Evolutionary conservation across 2,329 filamentous ascomycete species (phyloP).

Genomic region (Chrysoporthe cubensis): DNA sequence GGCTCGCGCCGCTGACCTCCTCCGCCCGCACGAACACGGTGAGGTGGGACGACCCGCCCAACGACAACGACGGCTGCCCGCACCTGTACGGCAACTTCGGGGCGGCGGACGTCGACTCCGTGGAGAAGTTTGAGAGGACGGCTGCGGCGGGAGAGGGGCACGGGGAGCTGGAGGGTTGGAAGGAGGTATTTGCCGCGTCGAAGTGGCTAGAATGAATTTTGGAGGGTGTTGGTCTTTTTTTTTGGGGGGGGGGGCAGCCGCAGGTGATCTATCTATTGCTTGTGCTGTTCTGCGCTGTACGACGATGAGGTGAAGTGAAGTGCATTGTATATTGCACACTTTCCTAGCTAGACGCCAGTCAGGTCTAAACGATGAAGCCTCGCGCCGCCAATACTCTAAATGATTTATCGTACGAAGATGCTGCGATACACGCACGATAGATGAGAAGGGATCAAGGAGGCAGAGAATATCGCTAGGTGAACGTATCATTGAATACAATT

Average conservation of each 20-base stretch:
- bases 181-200: conserved; percentile 44
- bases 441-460: not conserved
- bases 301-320: no score
- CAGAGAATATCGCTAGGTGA: not conserved
- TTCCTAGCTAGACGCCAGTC: no score
- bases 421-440: not conserved
- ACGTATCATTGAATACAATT: not conserved
- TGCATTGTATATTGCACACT: no score
- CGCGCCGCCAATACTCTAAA: no score
- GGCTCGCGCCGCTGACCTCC: conserved; percentile 48
- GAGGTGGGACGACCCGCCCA: conserved; percentile 56
- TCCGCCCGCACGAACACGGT: conserved; percentile 35
- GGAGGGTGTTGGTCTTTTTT: no score
- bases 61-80: conserved; percentile 52
- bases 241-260: no score
- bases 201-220: conserved; percentile 45
- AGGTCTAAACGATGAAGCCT: no score
- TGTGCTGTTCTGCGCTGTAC: not conserved
- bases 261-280: no score
- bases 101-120: conserved; percentile 51
- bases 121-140: conserved; percentile 49
- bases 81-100: conserved; percentile 65
- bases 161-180: conserved; percentile 50
- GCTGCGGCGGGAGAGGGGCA: not conserved
- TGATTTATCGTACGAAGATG: no score